phyloP scores from a whole-genome alignment of 2,329 filamentous ascomycete genomes.

The Knoxdaviesia proteae region DNA sequence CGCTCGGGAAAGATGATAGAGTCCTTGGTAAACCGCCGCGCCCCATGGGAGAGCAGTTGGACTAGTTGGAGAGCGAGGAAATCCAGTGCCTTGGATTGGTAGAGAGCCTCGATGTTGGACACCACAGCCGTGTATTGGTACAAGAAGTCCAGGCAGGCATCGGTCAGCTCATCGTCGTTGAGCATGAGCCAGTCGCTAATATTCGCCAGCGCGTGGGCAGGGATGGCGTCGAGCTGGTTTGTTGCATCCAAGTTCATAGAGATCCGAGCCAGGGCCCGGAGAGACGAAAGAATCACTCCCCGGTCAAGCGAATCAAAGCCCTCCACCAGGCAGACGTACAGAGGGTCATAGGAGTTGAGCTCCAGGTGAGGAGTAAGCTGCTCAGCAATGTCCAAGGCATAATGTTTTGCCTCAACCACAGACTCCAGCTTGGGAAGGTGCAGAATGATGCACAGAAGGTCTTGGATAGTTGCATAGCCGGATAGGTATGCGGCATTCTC shows the following conservation, averaged over 20 bases:
- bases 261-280: conserved; percentile 69
- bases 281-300: conserved; percentile 57
- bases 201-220: conserved; percentile 40
- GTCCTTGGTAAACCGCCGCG: conserved; percentile 23
- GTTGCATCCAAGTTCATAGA: conserved; percentile 68
- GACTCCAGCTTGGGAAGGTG: conserved; percentile 53
- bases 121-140: conserved; percentile 85
- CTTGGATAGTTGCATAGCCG: conserved; percentile 53
- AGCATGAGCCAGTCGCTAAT: conserved; percentile 57
- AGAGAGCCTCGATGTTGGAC: conserved; percentile 57
- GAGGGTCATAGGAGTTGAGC: conserved; percentile 49
- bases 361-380: conserved; percentile 67
- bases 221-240: conserved; percentile 55
- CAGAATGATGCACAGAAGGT: conserved; percentile 65
- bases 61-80: conserved; percentile 41
- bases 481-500: conserved; percentile 75
- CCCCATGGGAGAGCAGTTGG: conserved; percentile 57
- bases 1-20: conserved; percentile 34
- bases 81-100: neutral
- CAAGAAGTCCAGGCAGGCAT: conserved; percentile 77
- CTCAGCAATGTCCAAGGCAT: conserved; percentile 78
- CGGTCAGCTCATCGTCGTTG: conserved; percentile 77
- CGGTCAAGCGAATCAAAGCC: conserved; percentile 53
- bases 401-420: conserved; percentile 71
- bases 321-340: conserved; percentile 54